Conservation (phyloP, 768 basidiomycete species). For the Tulasnella sp. region DNA sequence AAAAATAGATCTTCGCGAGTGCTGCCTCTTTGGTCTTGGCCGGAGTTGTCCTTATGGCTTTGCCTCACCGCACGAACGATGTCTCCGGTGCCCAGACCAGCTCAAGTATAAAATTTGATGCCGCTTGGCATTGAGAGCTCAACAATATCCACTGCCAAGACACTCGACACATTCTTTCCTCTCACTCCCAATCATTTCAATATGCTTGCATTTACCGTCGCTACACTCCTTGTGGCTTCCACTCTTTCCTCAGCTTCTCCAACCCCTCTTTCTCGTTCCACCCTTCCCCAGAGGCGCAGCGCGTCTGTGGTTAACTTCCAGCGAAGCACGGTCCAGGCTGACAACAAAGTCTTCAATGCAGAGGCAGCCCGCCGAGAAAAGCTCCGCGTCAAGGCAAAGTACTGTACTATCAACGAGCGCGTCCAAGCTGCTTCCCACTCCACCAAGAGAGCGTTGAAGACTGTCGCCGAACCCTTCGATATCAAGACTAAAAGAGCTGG, state of each 20-base stretch:
- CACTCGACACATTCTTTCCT: background rate
- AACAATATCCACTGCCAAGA: background rate
- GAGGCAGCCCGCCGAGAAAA: background rate
- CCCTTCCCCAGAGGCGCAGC: background rate
- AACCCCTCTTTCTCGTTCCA: background rate
- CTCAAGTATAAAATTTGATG: background rate
- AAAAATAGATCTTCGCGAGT: background rate
- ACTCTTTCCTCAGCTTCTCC: background rate
- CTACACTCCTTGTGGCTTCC: background rate
- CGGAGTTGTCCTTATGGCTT: background rate
- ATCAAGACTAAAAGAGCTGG: background rate
- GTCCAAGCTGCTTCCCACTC: background rate
- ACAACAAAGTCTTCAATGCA: slow-evolving; percentile 7
- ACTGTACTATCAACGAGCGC: background rate
- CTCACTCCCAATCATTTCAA: background rate
- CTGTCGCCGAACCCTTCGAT: background rate
- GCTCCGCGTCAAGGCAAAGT: background rate
- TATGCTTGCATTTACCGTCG: background rate
- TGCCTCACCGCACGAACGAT: background rate
- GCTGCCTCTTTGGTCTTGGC: background rate
- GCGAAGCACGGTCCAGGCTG: background rate
- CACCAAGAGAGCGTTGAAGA: background rate
- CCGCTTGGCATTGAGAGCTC: background rate
- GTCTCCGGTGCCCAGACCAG: background rate
- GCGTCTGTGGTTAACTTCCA: slow-evolving; percentile 1